Conservation (phyloP, 805 yeast genomes). For the Yamadazyma philogaea region DNA sequence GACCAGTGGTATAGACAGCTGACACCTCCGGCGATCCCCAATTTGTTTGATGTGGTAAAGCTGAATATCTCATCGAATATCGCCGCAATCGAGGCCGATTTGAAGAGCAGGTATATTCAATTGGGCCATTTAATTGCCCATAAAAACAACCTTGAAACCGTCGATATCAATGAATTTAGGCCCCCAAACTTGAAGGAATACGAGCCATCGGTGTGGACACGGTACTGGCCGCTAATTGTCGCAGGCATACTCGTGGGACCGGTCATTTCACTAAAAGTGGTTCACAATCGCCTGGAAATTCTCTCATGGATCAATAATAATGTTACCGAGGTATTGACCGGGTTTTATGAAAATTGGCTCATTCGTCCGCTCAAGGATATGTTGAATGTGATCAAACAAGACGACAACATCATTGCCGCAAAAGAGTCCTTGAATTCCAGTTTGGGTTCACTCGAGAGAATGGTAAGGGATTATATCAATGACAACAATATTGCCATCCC, state of each 20-base stretch:
- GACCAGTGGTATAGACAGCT: neutral
- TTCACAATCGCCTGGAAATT: slow-evolving; percentile 54
- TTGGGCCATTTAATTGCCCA: slow-evolving; percentile 14
- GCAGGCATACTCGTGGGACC: slow-evolving; percentile 53
- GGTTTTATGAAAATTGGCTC: slow-evolving; percentile 82
- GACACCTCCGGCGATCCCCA: slow-evolving; percentile 4
- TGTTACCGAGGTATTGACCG: slow-evolving; percentile 58
- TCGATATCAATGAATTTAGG: slow-evolving; percentile 3
- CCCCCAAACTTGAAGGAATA: neutral
- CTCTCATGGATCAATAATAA: slow-evolving; percentile 55
- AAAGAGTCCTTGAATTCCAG: slow-evolving; percentile 78
- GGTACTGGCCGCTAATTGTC: slow-evolving; percentile 66
- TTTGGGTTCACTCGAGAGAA: slow-evolving; percentile 74
- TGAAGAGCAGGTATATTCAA: slow-evolving; percentile 18
- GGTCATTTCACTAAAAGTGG: slow-evolving; percentile 35
- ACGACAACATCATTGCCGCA: slow-evolving; percentile 62
- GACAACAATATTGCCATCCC: slow-evolving; percentile 12
- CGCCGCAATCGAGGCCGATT: slow-evolving; percentile 18
- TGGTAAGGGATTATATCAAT: slow-evolving; percentile 69
- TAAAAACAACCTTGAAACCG: slow-evolving; percentile 2
- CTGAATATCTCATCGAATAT: slow-evolving; percentile 26
- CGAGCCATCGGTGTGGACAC: slow-evolving; percentile 15
- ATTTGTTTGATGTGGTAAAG: slow-evolving; percentile 17
- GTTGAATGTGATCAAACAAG: slow-evolving; percentile 79
- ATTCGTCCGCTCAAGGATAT: slow-evolving; percentile 70